Evolutionary conservation across 179 eudicot species (phyloP), one percentile per base, ranked within the genome.

Genomic region (Amaranthus tricolor): DNA sequence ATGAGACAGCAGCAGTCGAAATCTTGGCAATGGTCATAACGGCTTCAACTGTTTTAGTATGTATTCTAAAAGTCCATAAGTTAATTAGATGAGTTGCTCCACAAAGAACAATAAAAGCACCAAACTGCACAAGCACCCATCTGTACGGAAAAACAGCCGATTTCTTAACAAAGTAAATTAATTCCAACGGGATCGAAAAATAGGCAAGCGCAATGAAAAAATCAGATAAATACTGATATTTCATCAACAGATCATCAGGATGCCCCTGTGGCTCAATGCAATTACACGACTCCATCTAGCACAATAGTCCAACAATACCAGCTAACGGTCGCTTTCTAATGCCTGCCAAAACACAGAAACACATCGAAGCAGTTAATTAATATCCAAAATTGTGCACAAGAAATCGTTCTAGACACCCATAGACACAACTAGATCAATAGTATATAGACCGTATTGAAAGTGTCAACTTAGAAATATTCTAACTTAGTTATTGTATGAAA

Each of bases 121-220:
- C 99, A 75, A 95, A 95, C 87, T 95, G 99, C 70, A 95, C 94
- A 48, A 95, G 88, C 73, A 95, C 99, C 99, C 99, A 95, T 83
- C 87, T 85, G 79, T 95, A 95, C 9, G 97, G 99, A 80, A 92
- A 94, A 59, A 95, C 96, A 6, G 96, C 91, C 14, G 99, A 92
- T 76, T 92, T 95, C 80, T 95, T 89, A 9, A 95, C 99, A 76
- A 95, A 95, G 83, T 92, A 95, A 44, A 95, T 89, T 61, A 95
- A 78, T 91, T 95, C 99, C 78, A 95, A 74, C 0, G 99, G 97
- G 77, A 95, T 95, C 9, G 99, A 95, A 79, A 95, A 95, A 81
- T 92, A 92, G 14, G 99, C 99, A 68, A 95, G 84, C 13, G 97
- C 98, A 40, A 92, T 95, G 84, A 95, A 95, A 88, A 95, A 95